phyloP scores from a whole-genome alignment of 2,329 filamentous ascomycete species.

The Apiospora hydei region DNA sequence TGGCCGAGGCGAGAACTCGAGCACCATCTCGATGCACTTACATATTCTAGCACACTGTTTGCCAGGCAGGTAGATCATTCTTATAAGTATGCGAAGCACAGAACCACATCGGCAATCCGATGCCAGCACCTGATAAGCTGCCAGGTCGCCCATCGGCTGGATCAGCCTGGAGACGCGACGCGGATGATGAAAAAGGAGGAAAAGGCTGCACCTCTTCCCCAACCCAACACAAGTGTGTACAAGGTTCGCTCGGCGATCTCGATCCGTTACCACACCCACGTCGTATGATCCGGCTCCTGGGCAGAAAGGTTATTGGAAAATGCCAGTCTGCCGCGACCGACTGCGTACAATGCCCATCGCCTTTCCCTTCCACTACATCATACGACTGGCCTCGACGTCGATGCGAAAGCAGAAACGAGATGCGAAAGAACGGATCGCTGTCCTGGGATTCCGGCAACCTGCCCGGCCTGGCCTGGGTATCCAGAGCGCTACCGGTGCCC shows the following conservation, averaged over 20 bases:
- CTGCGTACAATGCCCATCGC: not conserved
- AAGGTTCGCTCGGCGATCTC: conserved; percentile 23
- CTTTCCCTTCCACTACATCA: not conserved
- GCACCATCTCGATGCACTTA: conserved; percentile 11
- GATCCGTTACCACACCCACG: conserved; percentile 22
- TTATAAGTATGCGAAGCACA: not conserved
- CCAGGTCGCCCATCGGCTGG: not conserved
- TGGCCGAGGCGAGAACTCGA: conserved; percentile 16
- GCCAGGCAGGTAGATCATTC: not conserved
- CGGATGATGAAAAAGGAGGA: not conserved
- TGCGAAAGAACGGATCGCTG: not conserved
- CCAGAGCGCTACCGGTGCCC: not conserved
- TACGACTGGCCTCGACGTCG: not conserved
- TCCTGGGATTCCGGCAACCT: not conserved
- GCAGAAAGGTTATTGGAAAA: conserved; percentile 6
- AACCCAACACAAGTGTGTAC: conserved; percentile 10
- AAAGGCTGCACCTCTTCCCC: not conserved
- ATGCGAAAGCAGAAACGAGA: conserved; percentile 15
- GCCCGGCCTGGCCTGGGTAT: not conserved
- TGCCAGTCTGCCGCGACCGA: not conserved
- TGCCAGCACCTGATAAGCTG: not conserved
- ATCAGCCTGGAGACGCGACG: not conserved
- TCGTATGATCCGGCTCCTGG: conserved; percentile 17
- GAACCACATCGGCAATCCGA: not conserved
- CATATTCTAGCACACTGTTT: not conserved